Conservation (phyloP, 768 basidiomycete genomes). For the Candolleomyces efflorescens region DNA sequence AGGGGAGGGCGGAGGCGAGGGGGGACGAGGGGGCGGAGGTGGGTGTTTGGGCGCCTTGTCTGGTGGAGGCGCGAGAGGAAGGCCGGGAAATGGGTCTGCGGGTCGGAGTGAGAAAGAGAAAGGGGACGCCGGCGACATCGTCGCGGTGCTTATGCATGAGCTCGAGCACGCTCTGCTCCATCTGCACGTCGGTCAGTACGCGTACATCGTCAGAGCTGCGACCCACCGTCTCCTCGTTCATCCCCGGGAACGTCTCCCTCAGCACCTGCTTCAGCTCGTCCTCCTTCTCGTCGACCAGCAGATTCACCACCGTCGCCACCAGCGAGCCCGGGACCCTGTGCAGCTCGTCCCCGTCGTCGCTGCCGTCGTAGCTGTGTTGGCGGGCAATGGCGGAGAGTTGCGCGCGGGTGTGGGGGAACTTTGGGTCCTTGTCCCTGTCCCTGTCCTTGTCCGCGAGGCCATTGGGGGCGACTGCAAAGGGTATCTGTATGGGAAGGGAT, state of each 20-base stretch:
- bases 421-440: slow-evolving; percentile 18
- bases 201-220: background rate
- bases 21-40: slow-evolving; percentile 74
- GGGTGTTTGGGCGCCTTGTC: slow-evolving; percentile 28
- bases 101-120: slow-evolving; percentile 77
- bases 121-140: slow-evolving; percentile 77
- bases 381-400: slow-evolving; percentile 72
- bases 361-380: slow-evolving; percentile 58
- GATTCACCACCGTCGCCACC: slow-evolving; percentile 64
- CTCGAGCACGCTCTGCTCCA: slow-evolving; percentile 87
- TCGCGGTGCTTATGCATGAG: slow-evolving; percentile 95
- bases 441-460: background rate
- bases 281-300: slow-evolving; percentile 81
- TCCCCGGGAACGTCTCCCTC: slow-evolving; percentile 56
- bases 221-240: slow-evolving; percentile 67
- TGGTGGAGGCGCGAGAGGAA: slow-evolving; percentile 74
- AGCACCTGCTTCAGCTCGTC: slow-evolving; percentile 79
- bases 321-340: slow-evolving; percentile 54
- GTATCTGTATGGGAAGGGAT: slow-evolving; percentile 2
- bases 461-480: slow-evolving; percentile 3
- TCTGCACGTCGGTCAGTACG: slow-evolving; percentile 31
- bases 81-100: slow-evolving; percentile 76
- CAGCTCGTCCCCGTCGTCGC: slow-evolving; percentile 48
- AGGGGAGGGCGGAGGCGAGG: slow-evolving; percentile 53
- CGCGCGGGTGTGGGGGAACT: slow-evolving; percentile 81